phyloP scores from a whole-genome alignment of 2,329 filamentous ascomycete species.

The Mariannaea sp. region DNA sequence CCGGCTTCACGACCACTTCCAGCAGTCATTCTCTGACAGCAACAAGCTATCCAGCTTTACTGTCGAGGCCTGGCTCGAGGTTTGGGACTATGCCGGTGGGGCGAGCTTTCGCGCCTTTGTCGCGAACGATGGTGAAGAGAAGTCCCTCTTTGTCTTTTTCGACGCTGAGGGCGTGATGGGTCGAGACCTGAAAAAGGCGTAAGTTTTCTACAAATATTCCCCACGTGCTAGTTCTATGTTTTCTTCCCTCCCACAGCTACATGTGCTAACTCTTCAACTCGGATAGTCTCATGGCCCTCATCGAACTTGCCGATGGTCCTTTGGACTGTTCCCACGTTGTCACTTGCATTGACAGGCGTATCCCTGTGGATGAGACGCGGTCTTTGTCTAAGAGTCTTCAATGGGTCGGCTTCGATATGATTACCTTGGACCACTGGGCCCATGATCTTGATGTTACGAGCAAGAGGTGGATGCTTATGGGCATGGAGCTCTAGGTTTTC shows the following conservation, averaged over 20 bases:
- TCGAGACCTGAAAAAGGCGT: conserved; percentile 86
- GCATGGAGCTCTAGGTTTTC: conserved; percentile 83
- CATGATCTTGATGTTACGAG: conserved; percentile 69
- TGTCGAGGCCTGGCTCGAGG: conserved; percentile 71
- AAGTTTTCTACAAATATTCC: conserved; percentile 45
- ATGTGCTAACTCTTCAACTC: conserved; percentile 8
- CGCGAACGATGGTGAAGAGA: conserved; percentile 70
- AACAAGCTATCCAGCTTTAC: conserved; percentile 39
- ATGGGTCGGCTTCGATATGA: conserved; percentile 90
- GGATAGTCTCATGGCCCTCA: conserved; percentile 79
- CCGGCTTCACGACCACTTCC: conserved; percentile 45
- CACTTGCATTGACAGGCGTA: conserved; percentile 77
- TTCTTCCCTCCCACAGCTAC: not conserved
- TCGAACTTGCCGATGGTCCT: conserved; percentile 80
- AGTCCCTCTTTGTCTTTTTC: conserved; percentile 87
- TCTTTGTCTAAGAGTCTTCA: conserved; percentile 80
- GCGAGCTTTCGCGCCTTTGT: conserved; percentile 87
- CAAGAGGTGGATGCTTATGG: conserved; percentile 81
- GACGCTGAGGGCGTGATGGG: conserved; percentile 69
- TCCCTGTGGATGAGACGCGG: conserved; percentile 65
- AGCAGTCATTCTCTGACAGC: conserved; percentile 37
- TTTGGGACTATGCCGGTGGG: conserved; percentile 85
- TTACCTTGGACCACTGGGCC: conserved; percentile 78
- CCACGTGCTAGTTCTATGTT: too few relatives aligned
- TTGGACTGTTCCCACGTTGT: conserved; percentile 79